A percentile compares a stretch with the other conserved stretches of the same genome.
These are phyloP conservation scores for Saturnispora besseyi DNA, from an alignment of 805 yeast species.

Conservation along the genomic window DNA sequence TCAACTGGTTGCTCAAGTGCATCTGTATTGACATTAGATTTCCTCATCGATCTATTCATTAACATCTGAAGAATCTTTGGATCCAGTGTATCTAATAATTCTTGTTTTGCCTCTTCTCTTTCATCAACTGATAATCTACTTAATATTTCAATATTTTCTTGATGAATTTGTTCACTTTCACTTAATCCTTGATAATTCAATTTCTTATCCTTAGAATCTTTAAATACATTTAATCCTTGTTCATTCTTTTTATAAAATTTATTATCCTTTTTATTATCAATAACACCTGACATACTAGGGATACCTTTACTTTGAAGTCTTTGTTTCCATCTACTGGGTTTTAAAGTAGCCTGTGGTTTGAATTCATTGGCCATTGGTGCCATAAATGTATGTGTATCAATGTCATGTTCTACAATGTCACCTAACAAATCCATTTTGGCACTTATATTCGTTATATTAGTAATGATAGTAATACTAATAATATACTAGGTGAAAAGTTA, in stretches of 20 bases:
- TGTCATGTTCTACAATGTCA: slow-evolving; percentile 60
- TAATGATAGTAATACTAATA: too few species aligned
- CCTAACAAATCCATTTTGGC: slow-evolving; percentile 54
- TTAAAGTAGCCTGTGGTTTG: slow-evolving; percentile 4
- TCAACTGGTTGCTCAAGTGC: slow-evolving; percentile 18
- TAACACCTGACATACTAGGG: slow-evolving; percentile 21
- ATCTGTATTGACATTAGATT: slow-evolving; percentile 23
- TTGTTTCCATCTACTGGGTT: slow-evolving; percentile 43
- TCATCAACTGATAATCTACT: slow-evolving; percentile 58
- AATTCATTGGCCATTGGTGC: slow-evolving; percentile 10
- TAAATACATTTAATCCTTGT: slow-evolving; percentile 12
- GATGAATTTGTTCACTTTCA: slow-evolving; percentile 68
- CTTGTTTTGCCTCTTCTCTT: slow-evolving; percentile 53
- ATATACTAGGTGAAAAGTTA: too few species aligned
- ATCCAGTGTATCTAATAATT: slow-evolving; percentile 55
- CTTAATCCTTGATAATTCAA: slow-evolving; percentile 28
- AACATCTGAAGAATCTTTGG: slow-evolving; percentile 58
- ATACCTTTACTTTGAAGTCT: slow-evolving; percentile 31
- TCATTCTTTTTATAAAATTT: slow-evolving; percentile 7
- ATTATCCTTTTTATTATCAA: slow-evolving; percentile 1
- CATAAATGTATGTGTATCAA: slow-evolving; percentile 27
- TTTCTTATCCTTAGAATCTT: slow-evolving; percentile 11
- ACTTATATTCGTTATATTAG: background rate
- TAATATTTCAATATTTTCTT: slow-evolving; percentile 60
- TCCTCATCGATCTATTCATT: slow-evolving; percentile 46